These are phyloP conservation scores for Ehretia macrophylla DNA, from an alignment of 257 asterid species.

Conservation along the genomic window DNA sequence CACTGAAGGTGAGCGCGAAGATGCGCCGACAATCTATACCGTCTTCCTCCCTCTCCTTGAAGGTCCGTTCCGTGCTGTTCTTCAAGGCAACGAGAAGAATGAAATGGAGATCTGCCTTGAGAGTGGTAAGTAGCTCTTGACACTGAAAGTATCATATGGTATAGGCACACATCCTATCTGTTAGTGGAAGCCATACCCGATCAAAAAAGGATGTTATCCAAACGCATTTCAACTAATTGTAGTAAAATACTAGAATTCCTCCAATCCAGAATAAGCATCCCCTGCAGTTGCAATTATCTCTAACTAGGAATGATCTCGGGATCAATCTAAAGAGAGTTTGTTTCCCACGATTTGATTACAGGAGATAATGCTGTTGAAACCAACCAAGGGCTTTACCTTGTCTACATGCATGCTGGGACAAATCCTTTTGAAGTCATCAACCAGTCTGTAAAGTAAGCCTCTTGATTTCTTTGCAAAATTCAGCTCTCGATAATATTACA, in stretches of 20 bases:
- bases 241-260: too few relatives aligned
- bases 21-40: slow-evolving; percentile 52
- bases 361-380: slow-evolving; percentile 87
- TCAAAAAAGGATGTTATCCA: too few relatives aligned
- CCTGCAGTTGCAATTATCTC: too few relatives aligned
- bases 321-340: too few relatives aligned
- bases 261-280: too few relatives aligned
- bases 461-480: not conserved
- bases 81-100: slow-evolving; percentile 84
- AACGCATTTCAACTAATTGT: too few relatives aligned
- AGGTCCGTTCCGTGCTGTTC: slow-evolving; percentile 95
- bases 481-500: not conserved
- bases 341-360: slow-evolving; percentile 40
- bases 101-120: slow-evolving; percentile 95
- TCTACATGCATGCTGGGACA: slow-evolving; percentile 86
- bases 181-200: slow-evolving; percentile 35
- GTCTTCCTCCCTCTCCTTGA: slow-evolving; percentile 94
- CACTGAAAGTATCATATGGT: slow-evolving; percentile 28
- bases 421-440: slow-evolving; percentile 90
- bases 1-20: slow-evolving; percentile 48
- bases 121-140: slow-evolving; percentile 66
- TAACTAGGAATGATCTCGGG: too few relatives aligned
- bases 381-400: slow-evolving; percentile 82
- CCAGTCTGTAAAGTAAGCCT: slow-evolving; percentile 87
- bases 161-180: slow-evolving; percentile 17